Percentiles rank a stretch among this genome's conserved stretches.
Evolutionary conservation across 2,329 filamentous ascomycete species (phyloP).

Genomic region (Alternaria gansuensis): DNA sequence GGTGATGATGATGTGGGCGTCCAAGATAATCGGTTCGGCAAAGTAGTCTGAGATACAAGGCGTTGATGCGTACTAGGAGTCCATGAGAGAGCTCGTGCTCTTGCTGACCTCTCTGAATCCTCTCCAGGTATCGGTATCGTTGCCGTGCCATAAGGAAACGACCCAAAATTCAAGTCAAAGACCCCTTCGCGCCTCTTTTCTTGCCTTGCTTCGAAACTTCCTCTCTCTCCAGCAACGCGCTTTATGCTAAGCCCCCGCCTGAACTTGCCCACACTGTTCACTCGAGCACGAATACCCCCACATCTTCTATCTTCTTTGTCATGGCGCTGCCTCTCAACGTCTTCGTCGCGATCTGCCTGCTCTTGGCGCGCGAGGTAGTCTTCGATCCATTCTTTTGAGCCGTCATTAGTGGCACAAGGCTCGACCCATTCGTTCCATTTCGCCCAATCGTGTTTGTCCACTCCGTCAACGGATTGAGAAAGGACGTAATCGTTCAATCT

Average conservation of each 20-base stretch:
- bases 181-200: background rate
- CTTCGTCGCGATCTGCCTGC: slow-evolving; percentile 13
- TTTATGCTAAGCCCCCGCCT: slow-evolving; percentile 11
- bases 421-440: slow-evolving; percentile 17
- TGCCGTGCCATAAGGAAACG: background rate
- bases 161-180: background rate
- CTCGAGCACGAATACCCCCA: slow-evolving; percentile 1
- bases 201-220: slow-evolving; percentile 5
- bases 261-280: slow-evolving; percentile 16
- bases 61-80: background rate
- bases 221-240: background rate
- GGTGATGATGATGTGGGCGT: background rate
- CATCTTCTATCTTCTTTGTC: slow-evolving; percentile 9
- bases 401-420: slow-evolving; percentile 4
- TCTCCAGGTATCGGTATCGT: background rate
- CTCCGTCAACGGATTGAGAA: background rate
- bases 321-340: background rate
- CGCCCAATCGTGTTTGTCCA: slow-evolving; percentile 7
- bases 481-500: slow-evolving; percentile 1
- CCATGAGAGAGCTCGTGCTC: slow-evolving; percentile 10
- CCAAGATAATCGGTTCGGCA: background rate
- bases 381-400: slow-evolving; percentile 20
- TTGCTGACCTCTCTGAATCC: background rate
- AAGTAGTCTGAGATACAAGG: background rate
- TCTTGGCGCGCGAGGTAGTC: slow-evolving; percentile 17